These are phyloP conservation scores for Ustilago loliicola DNA, from an alignment of 1,284 basidiomycete species.

Conservation along the genomic window DNA sequence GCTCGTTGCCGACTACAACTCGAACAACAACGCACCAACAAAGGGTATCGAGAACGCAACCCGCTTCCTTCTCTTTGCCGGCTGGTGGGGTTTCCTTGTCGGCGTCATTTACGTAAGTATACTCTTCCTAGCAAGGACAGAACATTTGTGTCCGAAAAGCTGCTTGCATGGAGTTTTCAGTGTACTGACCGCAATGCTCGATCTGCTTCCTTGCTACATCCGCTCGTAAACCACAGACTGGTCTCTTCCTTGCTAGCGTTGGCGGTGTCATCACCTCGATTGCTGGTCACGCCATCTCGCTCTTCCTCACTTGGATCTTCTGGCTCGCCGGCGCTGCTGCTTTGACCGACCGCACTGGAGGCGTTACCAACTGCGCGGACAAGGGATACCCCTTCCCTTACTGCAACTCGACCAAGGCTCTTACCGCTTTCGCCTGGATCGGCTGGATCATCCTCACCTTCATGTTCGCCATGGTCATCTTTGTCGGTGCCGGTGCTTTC, in stretches of 20 bases:
- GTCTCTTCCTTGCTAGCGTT: conserved; percentile 65
- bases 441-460: conserved; percentile 62
- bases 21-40: conserved; percentile 53
- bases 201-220: background rate
- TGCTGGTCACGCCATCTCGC: conserved; percentile 64
- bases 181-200: background rate
- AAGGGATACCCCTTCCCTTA: conserved; percentile 47
- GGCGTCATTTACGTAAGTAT: conserved; percentile 63
- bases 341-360: conserved; percentile 58
- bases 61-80: conserved; percentile 65
- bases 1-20: conserved; percentile 63
- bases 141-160: background rate
- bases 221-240: conserved; percentile 38
- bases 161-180: background rate
- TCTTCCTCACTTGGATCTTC: conserved; percentile 68
- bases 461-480: conserved; percentile 62
- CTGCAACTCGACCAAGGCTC: conserved; percentile 65
- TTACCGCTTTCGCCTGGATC: conserved; percentile 69
- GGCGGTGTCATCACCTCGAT: conserved; percentile 69
- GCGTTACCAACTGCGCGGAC: conserved; percentile 35
- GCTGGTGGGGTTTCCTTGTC: conserved; percentile 69
- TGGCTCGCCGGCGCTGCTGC: conserved; percentile 65
- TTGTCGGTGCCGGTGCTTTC: conserved; percentile 66
- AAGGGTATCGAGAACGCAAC: conserved; percentile 52
- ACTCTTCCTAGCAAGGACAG: background rate